Base-by-base conservation (phyloP, 345 rosid genomes). In the Lenwebbia sp. region DNA sequence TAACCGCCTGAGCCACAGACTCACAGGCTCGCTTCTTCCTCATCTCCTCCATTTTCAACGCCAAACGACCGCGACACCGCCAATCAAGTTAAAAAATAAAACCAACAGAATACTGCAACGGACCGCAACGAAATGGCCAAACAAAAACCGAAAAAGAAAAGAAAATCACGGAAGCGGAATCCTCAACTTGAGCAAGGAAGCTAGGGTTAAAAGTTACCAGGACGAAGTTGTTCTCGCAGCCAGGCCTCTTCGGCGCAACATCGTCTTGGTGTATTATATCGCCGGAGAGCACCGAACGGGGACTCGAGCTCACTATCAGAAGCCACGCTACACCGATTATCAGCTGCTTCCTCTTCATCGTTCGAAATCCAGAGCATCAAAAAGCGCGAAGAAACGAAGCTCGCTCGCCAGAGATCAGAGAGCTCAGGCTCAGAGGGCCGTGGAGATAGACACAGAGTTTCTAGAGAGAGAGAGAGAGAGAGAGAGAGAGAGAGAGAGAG, bases 201-300 rank as follows among this genome's bases (percentile, higher is more conserved):
- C 47, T 37, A 70, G 81, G 81, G 81, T 37, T 21, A 81, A 13
- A 17, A 51, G 57, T 74, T 83, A 96, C 99, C 95, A 97, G 91
- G 44, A 97, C 99, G 89, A 97, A 97, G 92, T 96, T 93, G 87
- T 97, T 96, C 28, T 91, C 90, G 90, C 99, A 97, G 41, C 99
- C 99, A 86, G 99, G 92, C 85, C 95, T 87, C 90, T 85, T 90
- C 0, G 99, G 99, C 87, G 98, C 92, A 33, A 92, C 83, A 85
- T 92, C 89, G 89, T 97, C 99, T 12, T 90, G 95, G 91, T 97
- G 99, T 51, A 97, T 98, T 90, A 97, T 97, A 84, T 97, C 99
- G 51, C 99, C 96, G 85, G 92, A 96, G 50, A 90, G 75, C 54
- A 53, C 88, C 41, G 54, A 92, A 15, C 86, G 85, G 33, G 90